Evolutionary conservation across 2,329 filamentous ascomycete genomes (phyloP), one percentile per base, ranked within the genome.

Genomic region (Aspergillus cejpii): DNA sequence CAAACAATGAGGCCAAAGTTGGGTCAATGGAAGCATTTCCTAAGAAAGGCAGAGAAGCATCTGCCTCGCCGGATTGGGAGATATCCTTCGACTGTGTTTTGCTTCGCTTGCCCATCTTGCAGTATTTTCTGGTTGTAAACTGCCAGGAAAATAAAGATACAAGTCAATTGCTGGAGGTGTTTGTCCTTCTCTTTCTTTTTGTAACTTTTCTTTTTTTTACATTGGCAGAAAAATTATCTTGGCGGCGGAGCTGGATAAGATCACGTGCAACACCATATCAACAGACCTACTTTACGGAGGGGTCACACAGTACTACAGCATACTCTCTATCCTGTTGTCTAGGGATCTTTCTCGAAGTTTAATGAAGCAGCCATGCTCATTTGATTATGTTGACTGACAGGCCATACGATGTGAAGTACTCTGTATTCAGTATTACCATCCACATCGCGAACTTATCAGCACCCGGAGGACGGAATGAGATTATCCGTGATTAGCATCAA

Each of bases 21-120:
- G 84, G 83, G 71, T 89, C 84, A 48, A 88, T 73, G 48, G 75
- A 73, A 64, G 78, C 78, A 43, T 83, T 81, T 42, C 83, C 74
- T 62, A 79, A 78, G 40, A 71, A 60, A 28, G 66, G 52, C 46
- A 63, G 58, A 47, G 55, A 56, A 24, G 44, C 49, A 29, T 53
- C 49, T 29, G 49, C 34, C 21, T 45, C 45, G 23, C 28, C 34
- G 19, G 27, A 39, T 15, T 41, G 28, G 20, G 44, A 34, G 44
- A 39, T 17, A 10, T 43, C 39, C 27, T 50, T 56, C 27, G 61
- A 56, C 40, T 60, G 56, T 1, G 57, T 57, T 26, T 64, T 66
- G 19, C 55, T 58, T 44, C 64, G 64, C 41, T 65, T 66, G 38
- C 63, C 63, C 63, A 66, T 66, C 24, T 45, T 59, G 43, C 11